These are phyloP conservation scores for Sungouiozyma ichnusensis DNA, from an alignment of 805 yeast species.

Conservation along the genomic window DNA sequence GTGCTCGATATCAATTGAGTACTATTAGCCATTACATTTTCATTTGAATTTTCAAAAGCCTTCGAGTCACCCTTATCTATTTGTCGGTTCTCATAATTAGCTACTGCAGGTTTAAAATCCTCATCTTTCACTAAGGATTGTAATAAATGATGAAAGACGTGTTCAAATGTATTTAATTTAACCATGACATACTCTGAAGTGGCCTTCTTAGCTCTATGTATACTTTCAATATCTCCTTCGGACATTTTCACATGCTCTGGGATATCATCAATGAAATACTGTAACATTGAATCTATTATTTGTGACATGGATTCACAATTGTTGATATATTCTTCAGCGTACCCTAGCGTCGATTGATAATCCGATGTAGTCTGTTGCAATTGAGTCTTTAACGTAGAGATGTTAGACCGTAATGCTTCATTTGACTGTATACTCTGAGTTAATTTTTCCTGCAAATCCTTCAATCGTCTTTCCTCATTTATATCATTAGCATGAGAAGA, in stretches of 20 bases:
- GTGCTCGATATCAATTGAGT: slow-evolving; percentile 7
- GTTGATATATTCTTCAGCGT: slow-evolving; percentile 23
- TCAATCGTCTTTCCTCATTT: slow-evolving; percentile 3
- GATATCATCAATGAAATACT: slow-evolving; percentile 1
- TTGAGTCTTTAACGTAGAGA: slow-evolving; percentile 16
- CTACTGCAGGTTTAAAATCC: no score
- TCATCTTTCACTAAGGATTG: slow-evolving; percentile 4
- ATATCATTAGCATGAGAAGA: neutral
- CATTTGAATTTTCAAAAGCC: slow-evolving; percentile 1
- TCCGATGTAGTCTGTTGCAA: slow-evolving; percentile 18
- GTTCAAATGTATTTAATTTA: slow-evolving; percentile 20
- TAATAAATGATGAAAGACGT: slow-evolving; percentile 11
- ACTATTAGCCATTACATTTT: slow-evolving; percentile 13
- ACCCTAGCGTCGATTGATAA: slow-evolving; percentile 18
- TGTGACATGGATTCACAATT: slow-evolving; percentile 18
- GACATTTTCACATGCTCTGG: slow-evolving; percentile 5
- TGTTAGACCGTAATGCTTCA: slow-evolving; percentile 12
- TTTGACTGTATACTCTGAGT: slow-evolving; percentile 2
- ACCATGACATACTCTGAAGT: slow-evolving; percentile 20
- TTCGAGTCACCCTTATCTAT: neutral
- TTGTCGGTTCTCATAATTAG: neutral
- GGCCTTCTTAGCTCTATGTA: slow-evolving; percentile 15
- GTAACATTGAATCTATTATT: slow-evolving; percentile 15
- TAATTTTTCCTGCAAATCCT: slow-evolving; percentile 2
- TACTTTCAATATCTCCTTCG: slow-evolving; percentile 11